Evolutionary conservation across 495 filamentous ascomycete species (phyloP).

Genomic region (Tuber brumale): DNA sequence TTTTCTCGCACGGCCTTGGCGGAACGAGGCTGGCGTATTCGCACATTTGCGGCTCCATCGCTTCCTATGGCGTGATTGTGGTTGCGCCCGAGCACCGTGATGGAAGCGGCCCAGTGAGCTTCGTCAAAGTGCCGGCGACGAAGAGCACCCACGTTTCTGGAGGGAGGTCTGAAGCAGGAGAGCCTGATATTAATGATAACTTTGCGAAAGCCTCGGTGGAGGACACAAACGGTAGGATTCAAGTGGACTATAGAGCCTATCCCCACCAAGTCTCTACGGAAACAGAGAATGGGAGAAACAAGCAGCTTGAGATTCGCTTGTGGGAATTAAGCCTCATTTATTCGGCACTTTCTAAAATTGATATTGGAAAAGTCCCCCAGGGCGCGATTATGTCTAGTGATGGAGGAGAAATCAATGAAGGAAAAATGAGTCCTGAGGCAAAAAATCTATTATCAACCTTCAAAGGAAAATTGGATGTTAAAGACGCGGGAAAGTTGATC

Average conservation of each 20-base stretch:
- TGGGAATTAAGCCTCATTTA: constrained; percentile 64
- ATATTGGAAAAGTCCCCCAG: constrained; percentile 46
- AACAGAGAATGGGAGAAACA: constrained; percentile 49
- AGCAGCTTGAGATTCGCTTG: constrained; percentile 61
- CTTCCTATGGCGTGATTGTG: constrained; percentile 68
- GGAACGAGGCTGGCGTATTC: constrained; percentile 70
- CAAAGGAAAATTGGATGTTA: constrained; percentile 53
- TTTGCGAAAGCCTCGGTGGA: constrained; percentile 8
- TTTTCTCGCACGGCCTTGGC: constrained; percentile 76
- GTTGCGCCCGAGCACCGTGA: constrained; percentile 71
- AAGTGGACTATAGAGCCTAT: constrained; percentile 41
- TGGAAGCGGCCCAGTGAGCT: constrained; percentile 60
- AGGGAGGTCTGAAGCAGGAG: constrained; percentile 13
- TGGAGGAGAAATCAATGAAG: constrained; percentile 47
- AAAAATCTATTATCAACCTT: constrained; percentile 50
- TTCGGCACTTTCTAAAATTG: constrained; percentile 58
- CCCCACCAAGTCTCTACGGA: constrained; percentile 33
- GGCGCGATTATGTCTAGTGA: constrained; percentile 20
- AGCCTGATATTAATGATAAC: constrained; percentile 22
- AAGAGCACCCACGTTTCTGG: constrained; percentile 17
- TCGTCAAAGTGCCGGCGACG: constrained; percentile 45
- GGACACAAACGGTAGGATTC: constrained; percentile 14
- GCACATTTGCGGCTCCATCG: constrained; percentile 61
- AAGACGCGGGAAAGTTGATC: constrained; percentile 60
- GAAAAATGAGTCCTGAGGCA: constrained; percentile 35